Base-by-base conservation (phyloP, 1,139 yeast species). In the Geotrichum klebahnii region DNA sequence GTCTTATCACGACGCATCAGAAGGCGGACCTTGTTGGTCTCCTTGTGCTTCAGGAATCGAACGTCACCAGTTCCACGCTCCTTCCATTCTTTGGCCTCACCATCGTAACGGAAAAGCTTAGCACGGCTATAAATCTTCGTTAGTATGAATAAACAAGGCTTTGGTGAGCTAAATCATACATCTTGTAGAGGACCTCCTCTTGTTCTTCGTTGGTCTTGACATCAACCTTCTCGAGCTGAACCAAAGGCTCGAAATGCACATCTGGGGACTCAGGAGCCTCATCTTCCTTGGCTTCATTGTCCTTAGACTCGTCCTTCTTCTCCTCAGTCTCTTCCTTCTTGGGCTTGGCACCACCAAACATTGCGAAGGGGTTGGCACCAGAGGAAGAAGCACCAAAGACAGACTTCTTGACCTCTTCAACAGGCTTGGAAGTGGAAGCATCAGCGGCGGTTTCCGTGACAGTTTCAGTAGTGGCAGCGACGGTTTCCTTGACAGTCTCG, bases 11-110 rank as follows among this genome's bases (percentile, higher is more conserved):
- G 88, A 80, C 98, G 87, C 98, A 92, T 92, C 67, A 92, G 78
- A 59, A 92, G 73, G 74, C 98, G 84, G 57, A 85, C 86, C 74
- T 87, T 90, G 53, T 79, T 78, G 53, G 88, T 74, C 55, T 74
- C 74, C 72, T 87, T 88, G 75, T 90, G 96, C 75, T 92, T 80
- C 68, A 92, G 80, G 71, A 92, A 88, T 73, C 90, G 88, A 63
- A 90, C 97, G 67, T 92, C 98, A 63, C 98, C 99, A 41, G 97
- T 89, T 61, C 98, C 98, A 76, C 98, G 86, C 77, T 94, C 99
- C 72, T 94, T 92, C 98, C 99, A 92, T 74, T 92, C 98, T 66
- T 87, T 86, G 44, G 72, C 58, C 38, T 75, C 79, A 55, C 76
- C 77, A 66, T 84, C 86, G 76, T 84, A 92, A 72, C 89, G 84